Conservation (phyloP, 192 early-diverging fungal species). For the Coemansia sp. region DNA sequence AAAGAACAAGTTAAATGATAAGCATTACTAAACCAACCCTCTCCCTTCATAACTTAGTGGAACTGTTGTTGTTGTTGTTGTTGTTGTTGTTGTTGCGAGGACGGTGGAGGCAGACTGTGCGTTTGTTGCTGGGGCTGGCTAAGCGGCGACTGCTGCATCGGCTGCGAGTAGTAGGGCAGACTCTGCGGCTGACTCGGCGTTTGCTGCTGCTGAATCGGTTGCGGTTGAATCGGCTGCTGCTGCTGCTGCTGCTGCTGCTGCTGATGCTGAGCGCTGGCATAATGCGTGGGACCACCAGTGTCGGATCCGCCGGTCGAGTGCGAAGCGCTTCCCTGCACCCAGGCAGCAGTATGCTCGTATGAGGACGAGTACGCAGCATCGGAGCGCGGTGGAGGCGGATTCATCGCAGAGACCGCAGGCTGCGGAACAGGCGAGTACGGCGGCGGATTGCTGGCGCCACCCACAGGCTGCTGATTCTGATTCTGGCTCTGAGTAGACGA, state of each 20-base stretch:
- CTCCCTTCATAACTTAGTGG: not conserved
- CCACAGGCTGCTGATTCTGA: not conserved
- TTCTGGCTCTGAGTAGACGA: not conserved
- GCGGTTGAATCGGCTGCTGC: not conserved
- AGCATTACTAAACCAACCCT: too few relatives aligned
- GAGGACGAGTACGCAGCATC: constrained; percentile 55
- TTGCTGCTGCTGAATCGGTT: not conserved
- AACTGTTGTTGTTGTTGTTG: constrained; percentile 18
- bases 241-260: constrained; percentile 5
- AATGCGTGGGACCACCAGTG: constrained; percentile 17
- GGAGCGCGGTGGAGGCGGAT: constrained; percentile 20
- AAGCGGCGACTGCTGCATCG: constrained; percentile 1
- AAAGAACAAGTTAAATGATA: too few relatives aligned
- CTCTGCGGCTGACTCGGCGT: not conserved
- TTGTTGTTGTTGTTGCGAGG: constrained; percentile 10
- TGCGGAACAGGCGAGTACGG: constrained; percentile 32
- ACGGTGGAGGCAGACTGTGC: constrained; percentile 1
- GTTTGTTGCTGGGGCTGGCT: constrained; percentile 5
- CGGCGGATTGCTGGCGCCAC: constrained; percentile 19
- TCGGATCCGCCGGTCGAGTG: constrained; percentile 38
- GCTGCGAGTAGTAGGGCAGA: constrained; percentile 10
- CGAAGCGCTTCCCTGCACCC: constrained; percentile 43
- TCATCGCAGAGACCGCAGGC: constrained; percentile 2
- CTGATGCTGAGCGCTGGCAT: not conserved
- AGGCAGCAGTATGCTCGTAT: constrained; percentile 51